Percentiles rank a stretch among this genome's conserved stretches.
These are phyloP conservation scores for Flaveria ramosissima DNA, from an alignment of 129 eudicot species.

Conservation along the genomic window DNA sequence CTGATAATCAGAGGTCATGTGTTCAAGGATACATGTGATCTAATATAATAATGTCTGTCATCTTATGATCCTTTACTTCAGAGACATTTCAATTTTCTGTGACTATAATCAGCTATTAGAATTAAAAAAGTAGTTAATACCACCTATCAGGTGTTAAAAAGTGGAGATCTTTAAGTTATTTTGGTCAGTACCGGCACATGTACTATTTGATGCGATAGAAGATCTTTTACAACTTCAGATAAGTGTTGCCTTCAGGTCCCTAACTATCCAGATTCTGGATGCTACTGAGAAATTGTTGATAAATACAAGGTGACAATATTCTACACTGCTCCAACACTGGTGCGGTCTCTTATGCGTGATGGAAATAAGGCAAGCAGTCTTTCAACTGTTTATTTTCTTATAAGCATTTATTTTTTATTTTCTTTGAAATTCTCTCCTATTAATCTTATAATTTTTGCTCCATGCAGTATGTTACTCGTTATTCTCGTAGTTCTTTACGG, in stretches of 20 bases:
- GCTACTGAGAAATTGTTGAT: conserved; percentile 98
- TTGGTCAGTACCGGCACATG: background rate
- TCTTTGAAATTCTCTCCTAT: background rate
- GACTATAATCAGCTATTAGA: conserved; percentile 11
- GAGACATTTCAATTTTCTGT: conserved; percentile 6
- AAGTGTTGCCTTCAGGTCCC: conserved; percentile 70
- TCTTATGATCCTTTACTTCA: background rate
- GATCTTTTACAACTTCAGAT: background rate
- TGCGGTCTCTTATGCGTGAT: conserved; percentile 99
- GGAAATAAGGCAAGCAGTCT: conserved; percentile 68
- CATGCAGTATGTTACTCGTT: conserved; percentile 78
- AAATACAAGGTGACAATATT: conserved; percentile 89
- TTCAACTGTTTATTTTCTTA: conserved; percentile 18
- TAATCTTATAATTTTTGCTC: background rate
- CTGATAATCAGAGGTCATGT: background rate
- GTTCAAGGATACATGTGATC: background rate
- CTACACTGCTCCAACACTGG: conserved; percentile 97
- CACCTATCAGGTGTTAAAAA: conserved; percentile 10
- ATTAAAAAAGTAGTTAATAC: background rate
- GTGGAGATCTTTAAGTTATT: conserved; percentile 1
- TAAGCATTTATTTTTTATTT: background rate
- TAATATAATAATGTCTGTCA: background rate
- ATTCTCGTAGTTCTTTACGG: conserved; percentile 94
- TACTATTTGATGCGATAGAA: conserved; percentile 8
- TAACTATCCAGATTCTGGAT: conserved; percentile 90